phyloP scores from a whole-genome alignment of 345 rosid species.

The Syzygium aromaticum region DNA sequence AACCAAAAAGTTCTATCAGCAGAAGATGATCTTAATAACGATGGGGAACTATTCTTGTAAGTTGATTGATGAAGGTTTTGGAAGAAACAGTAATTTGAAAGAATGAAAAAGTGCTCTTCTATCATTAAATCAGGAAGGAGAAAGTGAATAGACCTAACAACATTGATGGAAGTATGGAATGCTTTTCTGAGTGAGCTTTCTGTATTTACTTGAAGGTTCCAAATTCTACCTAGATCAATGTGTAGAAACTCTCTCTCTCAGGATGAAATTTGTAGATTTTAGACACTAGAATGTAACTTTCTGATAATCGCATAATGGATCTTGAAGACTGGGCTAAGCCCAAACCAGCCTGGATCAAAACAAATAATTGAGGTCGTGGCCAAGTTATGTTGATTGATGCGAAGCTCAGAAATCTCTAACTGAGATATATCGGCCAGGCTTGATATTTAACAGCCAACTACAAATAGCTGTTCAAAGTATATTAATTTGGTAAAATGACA shows the following conservation, averaged over 20 bases:
- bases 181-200: background rate
- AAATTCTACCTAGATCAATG: background rate
- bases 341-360: background rate
- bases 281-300: background rate
- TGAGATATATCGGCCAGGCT: background rate
- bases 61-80: background rate
- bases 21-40: background rate
- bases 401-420: background rate
- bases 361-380: background rate
- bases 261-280: background rate
- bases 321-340: background rate
- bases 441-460: background rate
- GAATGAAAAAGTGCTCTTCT: background rate
- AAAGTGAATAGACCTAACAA: background rate
- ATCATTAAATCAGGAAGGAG: background rate
- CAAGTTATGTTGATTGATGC: background rate
- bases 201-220: background rate
- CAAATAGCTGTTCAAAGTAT: background rate
- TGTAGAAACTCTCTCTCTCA: background rate
- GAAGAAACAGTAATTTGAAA: background rate
- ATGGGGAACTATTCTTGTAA: background rate
- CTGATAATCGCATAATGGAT: background rate
- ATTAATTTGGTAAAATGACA: background rate
- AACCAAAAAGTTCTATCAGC: background rate
- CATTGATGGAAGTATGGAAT: background rate